Conservation (phyloP, 306 rosid species). For the Mimosa pudica region DNA sequence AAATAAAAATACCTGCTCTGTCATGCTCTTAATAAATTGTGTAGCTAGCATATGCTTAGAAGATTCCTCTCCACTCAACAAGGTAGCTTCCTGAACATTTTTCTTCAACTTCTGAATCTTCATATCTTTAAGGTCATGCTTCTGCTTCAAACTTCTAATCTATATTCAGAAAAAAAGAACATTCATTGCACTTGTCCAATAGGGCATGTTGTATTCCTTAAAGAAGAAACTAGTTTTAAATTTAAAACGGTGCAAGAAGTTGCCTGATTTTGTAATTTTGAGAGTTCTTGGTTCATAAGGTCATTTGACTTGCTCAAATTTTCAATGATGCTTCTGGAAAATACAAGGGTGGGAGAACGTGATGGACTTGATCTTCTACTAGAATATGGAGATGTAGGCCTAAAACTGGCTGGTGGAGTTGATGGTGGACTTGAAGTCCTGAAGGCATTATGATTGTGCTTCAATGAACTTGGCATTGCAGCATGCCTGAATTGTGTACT, state of each 20-base stretch:
- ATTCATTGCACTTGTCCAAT: not conserved
- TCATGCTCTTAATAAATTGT: slow-evolving; percentile 50
- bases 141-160: slow-evolving; percentile 56
- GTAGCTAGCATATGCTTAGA: slow-evolving; percentile 46
- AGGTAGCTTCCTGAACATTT: slow-evolving; percentile 38
- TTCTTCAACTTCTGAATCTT: slow-evolving; percentile 45
- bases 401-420: slow-evolving; percentile 41
- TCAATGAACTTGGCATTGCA: slow-evolving; percentile 58
- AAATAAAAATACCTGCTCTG: slow-evolving; percentile 53
- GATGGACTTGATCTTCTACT: slow-evolving; percentile 73
- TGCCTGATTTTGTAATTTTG: slow-evolving; percentile 57
- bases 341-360: slow-evolving; percentile 47
- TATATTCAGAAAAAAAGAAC: slow-evolving; percentile 32
- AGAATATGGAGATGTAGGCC: slow-evolving; percentile 53
- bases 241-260: slow-evolving; percentile 4
- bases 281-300: slow-evolving; percentile 50
- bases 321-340: slow-evolving; percentile 62
- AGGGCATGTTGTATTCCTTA: not conserved
- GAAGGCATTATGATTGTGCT: slow-evolving; percentile 55
- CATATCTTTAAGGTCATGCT: slow-evolving; percentile 49
- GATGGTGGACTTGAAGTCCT: slow-evolving; percentile 43
- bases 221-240: not conserved
- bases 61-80: slow-evolving; percentile 49
- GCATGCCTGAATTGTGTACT: slow-evolving; percentile 52
- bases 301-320: slow-evolving; percentile 56